These are phyloP conservation scores for Exophiala spinifera DNA, from an alignment of 2,329 filamentous ascomycete species.

Conservation along the genomic window DNA sequence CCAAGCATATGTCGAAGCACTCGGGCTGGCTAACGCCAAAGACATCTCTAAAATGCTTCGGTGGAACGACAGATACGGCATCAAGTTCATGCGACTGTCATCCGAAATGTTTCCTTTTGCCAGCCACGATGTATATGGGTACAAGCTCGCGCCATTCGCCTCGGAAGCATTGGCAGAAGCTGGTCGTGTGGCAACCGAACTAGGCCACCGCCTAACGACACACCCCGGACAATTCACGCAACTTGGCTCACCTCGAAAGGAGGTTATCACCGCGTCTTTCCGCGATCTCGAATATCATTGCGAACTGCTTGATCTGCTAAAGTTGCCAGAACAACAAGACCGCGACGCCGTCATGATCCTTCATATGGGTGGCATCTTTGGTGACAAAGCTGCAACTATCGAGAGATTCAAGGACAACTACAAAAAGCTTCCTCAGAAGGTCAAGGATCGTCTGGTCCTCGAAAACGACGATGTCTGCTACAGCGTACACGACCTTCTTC, in stretches of 20 bases:
- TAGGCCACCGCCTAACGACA: constrained; percentile 81
- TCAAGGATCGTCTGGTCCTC: constrained; percentile 79
- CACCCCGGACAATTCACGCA: constrained; percentile 95
- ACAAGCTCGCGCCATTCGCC: constrained; percentile 79
- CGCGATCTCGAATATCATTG: constrained; percentile 86
- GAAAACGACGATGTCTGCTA: constrained; percentile 94
- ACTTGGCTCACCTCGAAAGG: constrained; percentile 73
- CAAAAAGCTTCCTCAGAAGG: constrained; percentile 57
- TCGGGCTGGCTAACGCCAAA: constrained; percentile 77
- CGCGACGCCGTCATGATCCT: constrained; percentile 90
- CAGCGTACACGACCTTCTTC: constrained; percentile 87
- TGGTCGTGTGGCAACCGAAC: constrained; percentile 70
- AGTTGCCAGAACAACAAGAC: constrained; percentile 72
- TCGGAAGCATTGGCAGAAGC: constrained; percentile 71
- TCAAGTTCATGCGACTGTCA: constrained; percentile 87
- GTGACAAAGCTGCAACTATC: constrained; percentile 76
- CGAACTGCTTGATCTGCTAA: constrained; percentile 75
- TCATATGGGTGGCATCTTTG: constrained; percentile 88
- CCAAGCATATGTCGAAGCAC: constrained; percentile 67
- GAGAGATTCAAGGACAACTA: constrained; percentile 78
- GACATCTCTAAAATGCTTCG: constrained; percentile 82
- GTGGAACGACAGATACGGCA: constrained; percentile 90
- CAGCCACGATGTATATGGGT: constrained; percentile 81
- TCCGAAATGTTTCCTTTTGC: constrained; percentile 98
- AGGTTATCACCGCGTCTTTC: constrained; percentile 72